Evolutionary conservation across 805 yeast species (phyloP), one percentile per base, ranked within the genome.

Genomic region (Naumovozyma baii): DNA sequence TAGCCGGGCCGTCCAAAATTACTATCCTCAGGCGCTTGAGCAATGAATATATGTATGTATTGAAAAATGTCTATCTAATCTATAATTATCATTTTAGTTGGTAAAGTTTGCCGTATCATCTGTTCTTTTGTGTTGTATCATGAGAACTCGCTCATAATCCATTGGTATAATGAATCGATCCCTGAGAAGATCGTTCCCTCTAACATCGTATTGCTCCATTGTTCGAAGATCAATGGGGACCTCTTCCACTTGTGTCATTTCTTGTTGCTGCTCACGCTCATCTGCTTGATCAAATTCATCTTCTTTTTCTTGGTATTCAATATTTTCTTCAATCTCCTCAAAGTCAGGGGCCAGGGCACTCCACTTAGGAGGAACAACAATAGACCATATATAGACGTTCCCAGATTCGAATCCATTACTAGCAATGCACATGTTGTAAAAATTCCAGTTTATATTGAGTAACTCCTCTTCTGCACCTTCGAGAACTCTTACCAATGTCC

Each of bases 281-380:
- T 80, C 87, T 9, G 74, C 73, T 18, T 82, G 72, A 56, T 88
- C 96, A 60, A 88, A 88, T 61, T 88, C 97, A 56, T 87, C 94
- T 59, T 88, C 97, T 43, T 73, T 71, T 54, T 88, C 97, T 48
- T 78, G 76, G 55, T 90, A 88, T 42, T 83, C 86, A 8, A 84
- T 80, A 54, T 87, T 90, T 52, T 87, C 95, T 54, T 88, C 96
- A 33, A 88, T 80, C 59, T 88, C 96, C 36, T 83, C 94, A 57
- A 90, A 88, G 59, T 90, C 97, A 1, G 96, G 96, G 0, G 96
- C 96, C 50, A 88, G 66, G 1, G 96, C 94, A 59, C 94, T 82
- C 97, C 97, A 88, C 62, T 84, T 83, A 51, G 87, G 96, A 1
- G 95, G 94, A 16, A 83, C 75, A 31, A 74, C 73, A 8, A 84